Percentiles rank a stretch among this genome's conserved stretches.
Evolutionary conservation across 257 asterid genomes (phyloP).

Genomic region (Rhazya stricta): DNA sequence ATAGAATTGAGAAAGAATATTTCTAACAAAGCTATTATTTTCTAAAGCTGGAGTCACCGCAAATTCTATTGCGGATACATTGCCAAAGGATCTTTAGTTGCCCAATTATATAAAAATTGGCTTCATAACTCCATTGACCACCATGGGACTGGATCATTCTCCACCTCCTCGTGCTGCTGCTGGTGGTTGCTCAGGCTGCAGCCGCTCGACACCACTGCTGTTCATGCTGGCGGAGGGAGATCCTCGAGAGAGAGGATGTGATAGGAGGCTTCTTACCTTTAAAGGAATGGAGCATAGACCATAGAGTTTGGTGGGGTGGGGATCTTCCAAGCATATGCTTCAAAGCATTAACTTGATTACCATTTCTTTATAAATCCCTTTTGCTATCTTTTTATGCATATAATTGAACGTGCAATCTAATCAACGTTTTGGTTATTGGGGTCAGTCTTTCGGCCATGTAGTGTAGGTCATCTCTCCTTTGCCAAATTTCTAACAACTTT

Average conservation of each 20-base stretch:
- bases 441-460: not conserved
- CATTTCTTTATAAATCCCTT: constrained; percentile 17
- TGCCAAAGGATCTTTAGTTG: constrained; percentile 65
- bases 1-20: not conserved
- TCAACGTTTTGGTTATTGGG: not conserved
- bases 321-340: constrained; percentile 54
- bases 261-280: constrained; percentile 6
- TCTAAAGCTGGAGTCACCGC: constrained; percentile 4
- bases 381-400: not conserved
- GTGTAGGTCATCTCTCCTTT: not conserved
- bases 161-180: constrained; percentile 5
- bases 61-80: constrained; percentile 17
- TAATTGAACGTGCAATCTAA: not conserved
- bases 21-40: constrained; percentile 6
- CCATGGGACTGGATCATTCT: not conserved
- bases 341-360: constrained; percentile 26
- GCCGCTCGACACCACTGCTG: not conserved
- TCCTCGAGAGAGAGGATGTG: not conserved
- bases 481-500: no score
- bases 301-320: constrained; percentile 29
- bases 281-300: constrained; percentile 14
- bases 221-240: constrained; percentile 1
- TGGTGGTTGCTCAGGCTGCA: not conserved
- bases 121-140: constrained; percentile 5
- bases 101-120: constrained; percentile 30